phyloP scores from a whole-genome alignment of 169 alveolate species.

The Eimeria sp. region DNA sequence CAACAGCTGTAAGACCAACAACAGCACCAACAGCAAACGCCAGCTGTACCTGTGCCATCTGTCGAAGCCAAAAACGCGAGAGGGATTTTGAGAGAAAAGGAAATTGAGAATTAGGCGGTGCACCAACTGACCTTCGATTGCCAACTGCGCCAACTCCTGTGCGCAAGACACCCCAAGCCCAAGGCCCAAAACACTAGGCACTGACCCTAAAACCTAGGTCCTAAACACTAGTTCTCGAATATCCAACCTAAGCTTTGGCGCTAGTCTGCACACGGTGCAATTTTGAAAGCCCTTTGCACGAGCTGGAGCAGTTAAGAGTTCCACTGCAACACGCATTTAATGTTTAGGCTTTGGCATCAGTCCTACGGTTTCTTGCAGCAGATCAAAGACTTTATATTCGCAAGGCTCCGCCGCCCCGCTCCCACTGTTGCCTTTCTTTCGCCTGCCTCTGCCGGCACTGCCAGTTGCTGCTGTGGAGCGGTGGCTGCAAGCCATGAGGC shows the following conservation, averaged over 20 bases:
- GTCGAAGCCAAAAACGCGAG: constrained; percentile 72
- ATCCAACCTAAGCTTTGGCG: background rate
- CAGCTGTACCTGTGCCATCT: constrained; percentile 70
- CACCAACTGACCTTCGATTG: constrained; percentile 55
- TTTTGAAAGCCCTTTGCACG: background rate
- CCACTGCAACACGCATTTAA: background rate
- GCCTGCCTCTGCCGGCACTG: constrained; percentile 50
- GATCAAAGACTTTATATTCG: constrained; percentile 62
- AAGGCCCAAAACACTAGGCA: no score
- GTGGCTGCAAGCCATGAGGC: constrained; percentile 73
- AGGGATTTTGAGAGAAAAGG: constrained; percentile 29
- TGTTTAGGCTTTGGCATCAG: background rate
- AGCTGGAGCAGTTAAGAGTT: background rate
- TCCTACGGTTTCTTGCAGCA: constrained; percentile 35
- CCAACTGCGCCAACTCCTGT: constrained; percentile 53
- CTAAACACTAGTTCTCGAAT: background rate
- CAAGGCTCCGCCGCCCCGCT: constrained; percentile 70
- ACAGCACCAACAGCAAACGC: background rate
- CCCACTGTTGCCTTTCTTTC: constrained; percentile 43
- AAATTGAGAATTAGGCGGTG: constrained; percentile 42
- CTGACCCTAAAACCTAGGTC: background rate
- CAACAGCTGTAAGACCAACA: background rate
- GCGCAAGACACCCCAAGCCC: background rate
- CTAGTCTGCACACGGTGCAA: background rate
- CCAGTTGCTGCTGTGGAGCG: constrained; percentile 17